A percentile compares a stretch with the other conserved stretches of the same genome.
These are phyloP conservation scores for Bipolaris zeicola DNA, from an alignment of 2,329 filamentous ascomycete genomes.

Conservation along the genomic window DNA sequence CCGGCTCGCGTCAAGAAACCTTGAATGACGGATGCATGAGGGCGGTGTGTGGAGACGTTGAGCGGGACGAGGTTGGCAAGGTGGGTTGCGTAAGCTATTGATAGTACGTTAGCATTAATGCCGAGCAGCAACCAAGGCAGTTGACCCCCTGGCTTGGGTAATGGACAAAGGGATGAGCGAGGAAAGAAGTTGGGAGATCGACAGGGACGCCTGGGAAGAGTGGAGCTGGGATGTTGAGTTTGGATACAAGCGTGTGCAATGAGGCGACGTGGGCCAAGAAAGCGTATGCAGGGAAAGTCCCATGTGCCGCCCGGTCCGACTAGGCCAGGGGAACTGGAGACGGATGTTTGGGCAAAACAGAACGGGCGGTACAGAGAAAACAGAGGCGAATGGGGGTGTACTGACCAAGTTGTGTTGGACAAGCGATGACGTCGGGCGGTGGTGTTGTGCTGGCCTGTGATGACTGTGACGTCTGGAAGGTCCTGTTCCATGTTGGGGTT, in stretches of 20 bases:
- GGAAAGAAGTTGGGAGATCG: slow-evolving; percentile 21
- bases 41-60: slow-evolving; percentile 37
- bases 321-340: slow-evolving; percentile 19
- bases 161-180: slow-evolving; percentile 14
- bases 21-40: slow-evolving; percentile 33
- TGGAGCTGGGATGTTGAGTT: slow-evolving; percentile 13
- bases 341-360: slow-evolving; percentile 16
- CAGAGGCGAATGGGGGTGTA: slow-evolving; percentile 1
- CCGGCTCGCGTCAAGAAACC: slow-evolving; percentile 39
- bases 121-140: slow-evolving; percentile 15
- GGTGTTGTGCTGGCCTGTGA: not conserved
- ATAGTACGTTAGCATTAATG: slow-evolving; percentile 28
- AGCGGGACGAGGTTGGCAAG: slow-evolving; percentile 46
- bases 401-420: slow-evolving; percentile 41
- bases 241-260: slow-evolving; percentile 10
- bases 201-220: slow-evolving; percentile 23
- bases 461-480: not conserved
- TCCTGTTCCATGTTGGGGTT: slow-evolving; percentile 12
- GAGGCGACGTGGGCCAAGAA: slow-evolving; percentile 22
- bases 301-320: slow-evolving; percentile 21
- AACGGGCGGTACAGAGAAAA: slow-evolving; percentile 20
- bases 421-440: slow-evolving; percentile 8
- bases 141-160: not conserved
- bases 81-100: slow-evolving; percentile 42
- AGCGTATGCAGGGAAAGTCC: slow-evolving; percentile 28